Evolutionary conservation across 306 rosid species (phyloP).

Genomic region (Luffa aegyptiaca): DNA sequence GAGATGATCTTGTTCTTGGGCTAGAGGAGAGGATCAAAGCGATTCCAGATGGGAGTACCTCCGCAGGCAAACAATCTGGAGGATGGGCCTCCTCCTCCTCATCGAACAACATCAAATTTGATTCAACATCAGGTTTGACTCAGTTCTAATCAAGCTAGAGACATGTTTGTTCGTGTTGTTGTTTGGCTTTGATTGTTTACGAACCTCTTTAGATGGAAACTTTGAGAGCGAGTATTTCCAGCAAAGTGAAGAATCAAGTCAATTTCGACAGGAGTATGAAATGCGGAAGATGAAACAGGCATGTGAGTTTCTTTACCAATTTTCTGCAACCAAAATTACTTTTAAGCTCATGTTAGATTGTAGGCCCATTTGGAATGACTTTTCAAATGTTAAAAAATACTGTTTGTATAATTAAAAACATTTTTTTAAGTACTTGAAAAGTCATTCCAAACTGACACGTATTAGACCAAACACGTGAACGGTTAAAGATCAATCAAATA

Average conservation of each 20-base stretch:
- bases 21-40: slow-evolving; percentile 73
- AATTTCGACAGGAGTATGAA: slow-evolving; percentile 67
- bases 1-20: slow-evolving; percentile 47
- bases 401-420: too few species aligned
- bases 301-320: slow-evolving; percentile 18
- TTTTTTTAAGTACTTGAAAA: too few species aligned
- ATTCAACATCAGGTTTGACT: slow-evolving; percentile 40
- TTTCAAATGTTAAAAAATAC: too few species aligned
- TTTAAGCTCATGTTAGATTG: not conserved
- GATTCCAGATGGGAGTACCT: slow-evolving; percentile 58
- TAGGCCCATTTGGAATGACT: too few species aligned
- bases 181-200: not conserved
- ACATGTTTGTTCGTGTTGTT: not conserved
- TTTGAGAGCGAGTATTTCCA: slow-evolving; percentile 39
- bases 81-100: slow-evolving; percentile 35
- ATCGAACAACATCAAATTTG: slow-evolving; percentile 47
- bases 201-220: slow-evolving; percentile 26
- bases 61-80: slow-evolving; percentile 34
- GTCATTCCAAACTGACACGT: too few species aligned
- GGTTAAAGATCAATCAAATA: not conserved
- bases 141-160: not conserved
- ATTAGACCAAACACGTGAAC: not conserved
- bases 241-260: slow-evolving; percentile 60
- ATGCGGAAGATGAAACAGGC: slow-evolving; percentile 85
- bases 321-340: not conserved